A percentile compares a stretch with the other conserved stretches of the same genome.
Evolutionary conservation across 2,329 filamentous ascomycete genomes (phyloP).

Genomic region (Colletotrichum sp.): DNA sequence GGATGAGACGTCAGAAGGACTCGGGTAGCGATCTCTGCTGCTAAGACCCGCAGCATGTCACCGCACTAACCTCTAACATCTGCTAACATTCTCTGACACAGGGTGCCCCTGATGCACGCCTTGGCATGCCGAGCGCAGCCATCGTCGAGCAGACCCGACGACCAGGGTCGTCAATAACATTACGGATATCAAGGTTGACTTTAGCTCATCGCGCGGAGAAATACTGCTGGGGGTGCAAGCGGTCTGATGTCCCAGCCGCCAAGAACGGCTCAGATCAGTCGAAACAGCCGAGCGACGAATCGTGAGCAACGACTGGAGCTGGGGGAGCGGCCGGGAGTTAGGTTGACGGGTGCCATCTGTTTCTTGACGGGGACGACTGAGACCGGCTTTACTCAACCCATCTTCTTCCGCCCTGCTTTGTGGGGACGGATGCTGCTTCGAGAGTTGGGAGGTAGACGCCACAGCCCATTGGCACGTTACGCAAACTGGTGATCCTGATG

Average conservation of each 20-base stretch:
- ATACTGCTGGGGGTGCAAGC: not conserved
- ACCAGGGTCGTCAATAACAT: not conserved
- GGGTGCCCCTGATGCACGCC: constrained; percentile 13
- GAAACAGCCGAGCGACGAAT: constrained; percentile 12
- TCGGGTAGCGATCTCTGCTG: not conserved
- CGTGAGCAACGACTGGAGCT: not conserved
- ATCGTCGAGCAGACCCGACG: not conserved
- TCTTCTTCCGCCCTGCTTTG: not conserved
- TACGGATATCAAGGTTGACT: not conserved
- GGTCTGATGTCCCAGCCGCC: constrained; percentile 10
- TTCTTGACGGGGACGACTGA: not conserved
- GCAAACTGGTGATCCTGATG: not conserved
- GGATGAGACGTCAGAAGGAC: constrained; percentile 13
- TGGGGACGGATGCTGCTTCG: not conserved
- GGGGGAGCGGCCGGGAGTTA: not conserved
- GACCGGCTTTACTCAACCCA: constrained; percentile 5
- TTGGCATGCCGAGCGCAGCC: not conserved
- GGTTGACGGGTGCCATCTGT: constrained; percentile 15
- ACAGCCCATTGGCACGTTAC: not conserved
- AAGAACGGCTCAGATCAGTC: constrained; percentile 20
- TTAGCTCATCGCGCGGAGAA: not conserved
- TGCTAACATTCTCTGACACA: constrained; percentile 2
- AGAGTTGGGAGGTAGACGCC: not conserved
- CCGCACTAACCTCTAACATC: not conserved
- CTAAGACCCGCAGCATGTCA: not conserved